Conservation (phyloP, 129 eudicot genomes). For the Lactuca sativa region DNA sequence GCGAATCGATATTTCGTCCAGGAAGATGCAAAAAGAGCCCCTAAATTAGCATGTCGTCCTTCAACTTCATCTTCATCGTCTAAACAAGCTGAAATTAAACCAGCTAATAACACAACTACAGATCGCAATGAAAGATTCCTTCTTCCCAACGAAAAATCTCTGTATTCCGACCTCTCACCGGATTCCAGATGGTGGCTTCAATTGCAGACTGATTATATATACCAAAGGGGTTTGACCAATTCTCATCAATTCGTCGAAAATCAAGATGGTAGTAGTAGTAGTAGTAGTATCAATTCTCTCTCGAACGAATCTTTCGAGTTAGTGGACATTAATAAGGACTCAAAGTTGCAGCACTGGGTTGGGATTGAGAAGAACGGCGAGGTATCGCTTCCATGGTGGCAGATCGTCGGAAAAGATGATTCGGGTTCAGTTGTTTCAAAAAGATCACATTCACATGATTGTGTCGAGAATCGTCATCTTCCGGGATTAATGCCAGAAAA, state of each 20-base stretch:
- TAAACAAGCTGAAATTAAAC: conserved; percentile 55
- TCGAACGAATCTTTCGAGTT: conserved; percentile 47
- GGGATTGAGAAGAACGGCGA: conserved; percentile 36
- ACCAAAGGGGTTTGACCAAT: conserved; percentile 40
- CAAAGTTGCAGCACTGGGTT: conserved; percentile 30
- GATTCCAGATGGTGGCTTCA: conserved; percentile 83
- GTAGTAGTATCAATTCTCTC: conserved; percentile 3
- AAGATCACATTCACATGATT: conserved; percentile 45
- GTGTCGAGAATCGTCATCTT: conserved; percentile 58
- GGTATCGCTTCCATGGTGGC: conserved; percentile 62
- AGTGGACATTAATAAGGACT: conserved; percentile 31
- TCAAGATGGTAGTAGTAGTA: conserved; percentile 14
- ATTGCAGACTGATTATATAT: conserved; percentile 52
- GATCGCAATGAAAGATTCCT: conserved; percentile 25
- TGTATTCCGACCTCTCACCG: conserved; percentile 41
- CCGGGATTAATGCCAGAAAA: conserved; percentile 27
- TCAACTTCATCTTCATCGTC: conserved; percentile 46
- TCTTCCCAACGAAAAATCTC: conserved; percentile 28
- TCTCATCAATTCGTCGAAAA: conserved; percentile 34
- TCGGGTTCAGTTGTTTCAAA: conserved; percentile 48
- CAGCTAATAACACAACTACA: conserved; percentile 10
- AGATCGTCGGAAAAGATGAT: conserved; percentile 49
- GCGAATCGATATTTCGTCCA: conserved; percentile 85
- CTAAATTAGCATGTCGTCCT: conserved; percentile 81
- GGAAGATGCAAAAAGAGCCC: conserved; percentile 91